Conservation (phyloP, 2,329 filamentous ascomycete species). For the Ophiostoma triangulosporum region DNA sequence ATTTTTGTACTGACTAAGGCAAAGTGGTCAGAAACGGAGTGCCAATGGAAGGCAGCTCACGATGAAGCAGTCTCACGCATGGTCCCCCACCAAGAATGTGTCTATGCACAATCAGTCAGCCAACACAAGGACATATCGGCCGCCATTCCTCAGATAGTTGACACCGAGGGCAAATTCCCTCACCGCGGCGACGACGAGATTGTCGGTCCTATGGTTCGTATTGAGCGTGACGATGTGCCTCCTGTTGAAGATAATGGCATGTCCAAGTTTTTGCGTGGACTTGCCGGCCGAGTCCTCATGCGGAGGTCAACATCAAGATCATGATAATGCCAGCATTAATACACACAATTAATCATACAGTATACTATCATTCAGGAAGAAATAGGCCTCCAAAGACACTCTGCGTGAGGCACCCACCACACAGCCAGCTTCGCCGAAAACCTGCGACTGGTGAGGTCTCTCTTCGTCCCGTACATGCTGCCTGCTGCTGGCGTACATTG, state of each 20-base stretch:
- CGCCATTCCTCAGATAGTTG: constrained; percentile 54
- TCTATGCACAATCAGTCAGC: constrained; percentile 8
- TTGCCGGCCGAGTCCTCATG: constrained; percentile 22
- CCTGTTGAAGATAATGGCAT: constrained; percentile 2
- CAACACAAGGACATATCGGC: constrained; percentile 42
- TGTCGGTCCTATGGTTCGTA: constrained; percentile 75
- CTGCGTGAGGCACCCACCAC: no score
- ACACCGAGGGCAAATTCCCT: constrained; percentile 75
- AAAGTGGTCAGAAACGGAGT: constrained; percentile 77
- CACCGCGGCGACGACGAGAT: constrained; percentile 82
- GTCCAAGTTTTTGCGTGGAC: constrained; percentile 33
- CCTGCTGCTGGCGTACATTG: no score
- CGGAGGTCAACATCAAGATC: background rate
- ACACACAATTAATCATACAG: no score
- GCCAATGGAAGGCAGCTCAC: constrained; percentile 57
- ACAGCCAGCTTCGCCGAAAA: no score
- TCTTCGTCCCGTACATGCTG: no score
- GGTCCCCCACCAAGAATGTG: constrained; percentile 19
- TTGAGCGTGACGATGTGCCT: constrained; percentile 16
- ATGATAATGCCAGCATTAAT: background rate
- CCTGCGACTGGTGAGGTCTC: no score
- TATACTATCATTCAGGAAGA: no score
- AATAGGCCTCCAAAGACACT: no score
- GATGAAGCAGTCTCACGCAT: constrained; percentile 47
- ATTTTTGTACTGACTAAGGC: constrained; percentile 74